Evolutionary conservation across 1,284 basidiomycete species (phyloP).

Genomic region (Trichosporon sp.): DNA sequence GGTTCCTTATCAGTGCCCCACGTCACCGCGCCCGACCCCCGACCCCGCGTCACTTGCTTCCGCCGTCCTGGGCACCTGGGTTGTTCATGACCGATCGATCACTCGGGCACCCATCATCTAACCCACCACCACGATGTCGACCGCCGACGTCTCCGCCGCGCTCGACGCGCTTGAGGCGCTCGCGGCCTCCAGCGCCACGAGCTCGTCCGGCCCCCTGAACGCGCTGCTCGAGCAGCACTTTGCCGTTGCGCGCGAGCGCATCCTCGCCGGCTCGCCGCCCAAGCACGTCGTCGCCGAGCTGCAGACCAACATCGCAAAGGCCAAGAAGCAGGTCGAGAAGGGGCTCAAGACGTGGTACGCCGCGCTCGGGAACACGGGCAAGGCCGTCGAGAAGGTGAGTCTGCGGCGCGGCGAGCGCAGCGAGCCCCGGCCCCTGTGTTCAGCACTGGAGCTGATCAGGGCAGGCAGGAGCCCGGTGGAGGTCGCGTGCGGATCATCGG

Average conservation of each 20-base stretch:
- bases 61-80: background rate
- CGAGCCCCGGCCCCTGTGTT: too few relatives aligned
- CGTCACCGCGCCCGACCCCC: background rate
- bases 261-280: slow-evolving; percentile 57
- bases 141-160: slow-evolving; percentile 34
- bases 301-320: slow-evolving; percentile 59
- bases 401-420: background rate
- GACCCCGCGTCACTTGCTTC: background rate
- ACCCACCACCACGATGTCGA: slow-evolving; percentile 11
- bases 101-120: background rate
- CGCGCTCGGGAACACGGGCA: slow-evolving; percentile 69
- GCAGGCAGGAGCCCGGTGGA: too few relatives aligned
- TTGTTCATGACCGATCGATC: background rate
- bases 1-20: background rate
- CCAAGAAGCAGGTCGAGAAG: slow-evolving; percentile 79
- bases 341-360: slow-evolving; percentile 80
- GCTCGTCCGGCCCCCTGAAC: slow-evolving; percentile 63
- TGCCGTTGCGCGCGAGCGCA: slow-evolving; percentile 57
- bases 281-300: slow-evolving; percentile 58
- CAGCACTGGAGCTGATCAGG: background rate
- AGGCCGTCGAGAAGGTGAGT: slow-evolving; percentile 78
- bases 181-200: slow-evolving; percentile 55
- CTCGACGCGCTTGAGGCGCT: slow-evolving; percentile 39
- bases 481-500: background rate
- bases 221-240: slow-evolving; percentile 60